A percentile compares a stretch with the other conserved stretches of the same genome.
phyloP scores from a whole-genome alignment of 2,329 filamentous ascomycete species.

The Fusarium praegraminearum region DNA sequence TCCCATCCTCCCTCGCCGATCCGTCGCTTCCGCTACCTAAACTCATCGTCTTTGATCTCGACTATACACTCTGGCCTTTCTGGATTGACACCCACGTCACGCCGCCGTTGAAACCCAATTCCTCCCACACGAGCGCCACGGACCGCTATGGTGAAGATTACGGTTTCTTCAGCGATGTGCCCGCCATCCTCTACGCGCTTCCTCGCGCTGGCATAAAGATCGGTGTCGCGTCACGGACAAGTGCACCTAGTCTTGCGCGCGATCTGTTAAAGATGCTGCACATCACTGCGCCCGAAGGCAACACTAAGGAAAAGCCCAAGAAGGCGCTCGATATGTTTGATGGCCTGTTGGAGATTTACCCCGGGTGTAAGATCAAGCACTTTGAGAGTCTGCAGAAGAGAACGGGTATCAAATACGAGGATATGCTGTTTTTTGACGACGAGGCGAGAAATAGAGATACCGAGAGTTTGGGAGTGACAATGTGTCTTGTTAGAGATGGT shows the following conservation, averaged over 20 bases:
- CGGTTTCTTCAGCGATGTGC: conserved; percentile 77
- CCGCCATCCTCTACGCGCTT: conserved; percentile 73
- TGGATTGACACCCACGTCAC: conserved; percentile 96
- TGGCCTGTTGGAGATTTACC: conserved; percentile 74
- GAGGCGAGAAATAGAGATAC: conserved; percentile 89
- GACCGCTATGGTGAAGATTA: conserved; percentile 75
- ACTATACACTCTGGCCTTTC: conserved; percentile 99
- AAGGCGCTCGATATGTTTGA: conserved; percentile 71
- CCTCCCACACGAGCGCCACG: conserved; percentile 57
- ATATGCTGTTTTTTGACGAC: conserved; percentile 98
- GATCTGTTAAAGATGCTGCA: conserved; percentile 84
- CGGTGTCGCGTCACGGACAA: conserved; percentile 83
- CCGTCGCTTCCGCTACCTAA: conserved; percentile 77
- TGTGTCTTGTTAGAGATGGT: conserved; percentile 84
- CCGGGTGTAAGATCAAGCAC: conserved; percentile 85
- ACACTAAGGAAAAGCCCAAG: conserved; percentile 52
- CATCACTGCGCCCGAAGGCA: conserved; percentile 50
- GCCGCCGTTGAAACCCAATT: conserved; percentile 71
- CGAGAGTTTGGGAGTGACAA: conserved; percentile 80
- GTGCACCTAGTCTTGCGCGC: conserved; percentile 80
- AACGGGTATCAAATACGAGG: conserved; percentile 77
- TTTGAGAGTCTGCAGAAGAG: conserved; percentile 79
- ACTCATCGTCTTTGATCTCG: conserved; percentile 92
- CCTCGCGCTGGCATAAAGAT: conserved; percentile 62
- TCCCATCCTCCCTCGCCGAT: conserved; percentile 62